Evolutionary conservation across 2,329 filamentous ascomycete species (phyloP), one percentile per base, ranked within the genome.

Genomic region (Fusarium sp.): DNA sequence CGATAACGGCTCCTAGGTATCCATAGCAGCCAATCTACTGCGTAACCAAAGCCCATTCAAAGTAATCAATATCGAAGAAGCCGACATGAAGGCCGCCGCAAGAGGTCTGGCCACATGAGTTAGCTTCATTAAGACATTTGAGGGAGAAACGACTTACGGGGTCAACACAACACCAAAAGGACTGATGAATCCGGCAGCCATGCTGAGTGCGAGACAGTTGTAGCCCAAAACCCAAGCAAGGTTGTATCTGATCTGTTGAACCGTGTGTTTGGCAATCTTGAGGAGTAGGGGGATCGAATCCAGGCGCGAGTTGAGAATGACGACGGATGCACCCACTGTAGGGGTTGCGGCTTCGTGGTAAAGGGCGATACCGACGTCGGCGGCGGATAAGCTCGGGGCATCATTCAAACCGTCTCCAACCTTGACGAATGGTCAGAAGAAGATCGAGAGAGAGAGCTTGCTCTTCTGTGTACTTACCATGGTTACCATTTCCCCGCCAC

Each of bases 351-450:
- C 61, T 35, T 68, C 65, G 2, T 57, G 32, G n/a, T 60, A 62
- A 3, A 64, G 43, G 3, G 65, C 60, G 6, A 68, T 63, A 25
- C 65, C 65, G 4, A 68, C 52, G 7, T 68, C 60, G 5, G 65
- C 59, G 8, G 40, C 52, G 2, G 54, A 57, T 20, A 68, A n/a
- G 12, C 59, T 59, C 22, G 52, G 65, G 27, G 60, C 60, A 20
- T 68, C 65, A 15, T 68, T 68, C 1, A 68, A 40, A 2, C 65
- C 65, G 14, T 68, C 65, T 11, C 65, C 60, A 17, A 68, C 33
- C 65, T 22, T 22, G 22, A 22, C 22, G 22, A 22, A 22, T 22
- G 22, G 22, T 22, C 22, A 22, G 22, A 22, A 22, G 22, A 22
- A 22, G 22, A 22, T 22, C 22, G 22, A 22, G 22, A 22, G 22